These are phyloP conservation scores for Aspergillus intermedius DNA, from an alignment of 2,329 filamentous ascomycete genomes.

Conservation along the genomic window DNA sequence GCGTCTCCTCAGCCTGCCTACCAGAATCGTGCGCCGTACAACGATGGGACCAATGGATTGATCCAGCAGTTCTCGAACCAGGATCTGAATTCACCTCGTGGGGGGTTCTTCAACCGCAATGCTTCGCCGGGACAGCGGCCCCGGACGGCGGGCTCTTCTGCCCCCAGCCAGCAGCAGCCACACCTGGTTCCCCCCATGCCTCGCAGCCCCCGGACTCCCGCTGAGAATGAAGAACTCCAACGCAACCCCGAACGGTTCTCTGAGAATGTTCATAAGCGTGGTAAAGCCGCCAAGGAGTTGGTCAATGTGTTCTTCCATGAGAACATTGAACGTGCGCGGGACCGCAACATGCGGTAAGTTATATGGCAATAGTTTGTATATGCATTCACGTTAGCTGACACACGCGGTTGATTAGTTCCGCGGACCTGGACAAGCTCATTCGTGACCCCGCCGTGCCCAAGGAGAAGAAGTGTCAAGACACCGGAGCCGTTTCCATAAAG, in stretches of 20 bases:
- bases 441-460: conserved; percentile 68
- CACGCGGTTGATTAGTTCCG: conserved; percentile 56
- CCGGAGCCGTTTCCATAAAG: conserved; percentile 75
- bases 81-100: conserved; percentile 71
- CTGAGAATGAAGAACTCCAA: conserved; percentile 66
- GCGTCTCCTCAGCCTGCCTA: conserved; percentile 53
- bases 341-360: conserved; percentile 83
- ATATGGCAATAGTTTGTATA: not conserved
- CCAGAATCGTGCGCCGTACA: conserved; percentile 44
- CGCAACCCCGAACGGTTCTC: conserved; percentile 79
- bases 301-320: conserved; percentile 89
- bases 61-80: conserved; percentile 97
- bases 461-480: conserved; percentile 73
- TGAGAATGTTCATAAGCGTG: conserved; percentile 72
- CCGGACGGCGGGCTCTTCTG: conserved; percentile 66
- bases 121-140: conserved; percentile 69
- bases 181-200: conserved; percentile 65
- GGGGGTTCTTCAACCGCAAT: conserved; percentile 62
- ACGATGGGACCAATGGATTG: conserved; percentile 80
- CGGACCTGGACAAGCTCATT: conserved; percentile 82
- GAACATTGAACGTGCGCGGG: conserved; percentile 89
- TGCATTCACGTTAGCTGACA: conserved; percentile 1
- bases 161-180: conserved; percentile 42
- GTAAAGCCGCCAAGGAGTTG: conserved; percentile 58
- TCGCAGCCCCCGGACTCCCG: conserved; percentile 48